Evolutionary conservation across 2,329 filamentous ascomycete genomes (phyloP).

Genomic region (Penicillium sp.): DNA sequence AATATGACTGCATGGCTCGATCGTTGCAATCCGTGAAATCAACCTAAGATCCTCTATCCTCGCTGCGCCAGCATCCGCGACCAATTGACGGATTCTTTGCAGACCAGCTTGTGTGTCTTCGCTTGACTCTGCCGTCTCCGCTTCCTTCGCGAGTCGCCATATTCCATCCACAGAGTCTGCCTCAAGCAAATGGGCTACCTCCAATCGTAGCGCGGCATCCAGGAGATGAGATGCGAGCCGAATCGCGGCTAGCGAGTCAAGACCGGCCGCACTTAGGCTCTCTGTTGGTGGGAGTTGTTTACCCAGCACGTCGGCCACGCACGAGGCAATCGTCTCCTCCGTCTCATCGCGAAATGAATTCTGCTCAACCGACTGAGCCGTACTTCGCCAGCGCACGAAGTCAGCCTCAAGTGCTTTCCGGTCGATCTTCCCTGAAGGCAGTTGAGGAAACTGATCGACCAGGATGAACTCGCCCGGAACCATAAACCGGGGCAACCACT

Average conservation of each 20-base stretch:
- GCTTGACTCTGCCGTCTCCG: conserved; percentile 19
- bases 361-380: conserved; percentile 10
- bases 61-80: conserved; percentile 37
- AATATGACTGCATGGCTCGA: conserved; percentile 68
- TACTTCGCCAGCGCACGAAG: conserved; percentile 46
- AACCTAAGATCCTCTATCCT: conserved; percentile 44
- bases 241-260: conserved; percentile 69
- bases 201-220: conserved; percentile 55
- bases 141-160: conserved; percentile 32
- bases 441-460: conserved; percentile 66
- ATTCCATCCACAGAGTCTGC: conserved; percentile 52
- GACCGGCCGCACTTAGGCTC: conserved; percentile 56
- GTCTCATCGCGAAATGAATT: conserved; percentile 26
- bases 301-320: conserved; percentile 49
- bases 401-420: conserved; percentile 62
- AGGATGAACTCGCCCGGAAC: conserved; percentile 72
- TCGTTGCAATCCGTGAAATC: conserved; percentile 17
- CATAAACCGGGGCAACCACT: conserved; percentile 84
- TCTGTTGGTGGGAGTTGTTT: conserved; percentile 40
- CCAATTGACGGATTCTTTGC: conserved; percentile 22
- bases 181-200: conserved; percentile 64
- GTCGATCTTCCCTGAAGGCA: conserved; percentile 84
- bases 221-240: conserved; percentile 66
- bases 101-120: conserved; percentile 20
- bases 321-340: conserved; percentile 40